Evolutionary conservation across 2,329 filamentous ascomycete species (phyloP), one percentile per base, ranked within the genome.

Genomic region (Neonectria hederae): DNA sequence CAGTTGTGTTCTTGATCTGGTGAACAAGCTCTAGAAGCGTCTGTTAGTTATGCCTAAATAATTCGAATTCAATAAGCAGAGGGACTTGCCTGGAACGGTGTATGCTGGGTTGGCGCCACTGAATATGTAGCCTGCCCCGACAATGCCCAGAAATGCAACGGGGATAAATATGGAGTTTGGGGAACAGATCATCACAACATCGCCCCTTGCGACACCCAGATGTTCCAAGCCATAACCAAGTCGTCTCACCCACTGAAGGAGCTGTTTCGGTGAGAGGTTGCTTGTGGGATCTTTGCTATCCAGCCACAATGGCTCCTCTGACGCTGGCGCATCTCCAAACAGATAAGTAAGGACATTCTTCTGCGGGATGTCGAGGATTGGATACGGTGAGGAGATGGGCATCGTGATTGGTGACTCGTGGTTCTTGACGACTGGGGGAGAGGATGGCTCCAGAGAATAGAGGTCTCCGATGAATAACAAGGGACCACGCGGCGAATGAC

Each of bases 141-240:
- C 81, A 42, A 85, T 82, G 3, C 83, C 85, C 5, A 87, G 76
- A 69, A 86, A 87, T 14, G 83, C 82, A 4, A 83, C 82, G 0
- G 85, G 85, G 1, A 87, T 81, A 66, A 84, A 86, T 42, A 88
- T 82, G 65, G 86, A 83, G 69, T 87, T 88, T 2, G 83, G 80
- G 0, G 83, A 83, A 69, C 83, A 85, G 46, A 86, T 80, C 79
- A 87, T 80, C 32, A 86, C 83, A 2, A 85, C 83, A 55, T 87
- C 85, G 13, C 83, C 83, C 54, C 75, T 77, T 59, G 79, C 70
- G 7, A 87, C 62, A 0, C 82, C 83, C 8, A 84, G 69, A 3
- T 71, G 76, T 53, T 84, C 77, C 14, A 88, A 76, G 4, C 85
- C 85, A 40, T 78, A 75, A 0, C 81, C 83, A n/a, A 88, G 70